Conservation (phyloP, 345 rosid species). For the Balakata baccata region DNA sequence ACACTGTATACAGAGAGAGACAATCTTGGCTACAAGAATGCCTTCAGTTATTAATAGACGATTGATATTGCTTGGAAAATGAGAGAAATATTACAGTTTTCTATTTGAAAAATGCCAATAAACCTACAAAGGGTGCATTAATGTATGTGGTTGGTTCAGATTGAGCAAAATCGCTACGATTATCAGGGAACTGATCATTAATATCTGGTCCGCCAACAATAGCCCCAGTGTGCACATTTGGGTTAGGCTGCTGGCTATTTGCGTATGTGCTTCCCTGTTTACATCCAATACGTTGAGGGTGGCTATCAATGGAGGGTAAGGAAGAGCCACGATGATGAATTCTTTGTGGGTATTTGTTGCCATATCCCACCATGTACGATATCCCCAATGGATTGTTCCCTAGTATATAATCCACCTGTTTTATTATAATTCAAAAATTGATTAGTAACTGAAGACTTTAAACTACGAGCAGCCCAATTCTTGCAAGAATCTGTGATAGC, state of each 20-base stretch:
- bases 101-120: slow-evolving; percentile 15
- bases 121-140: slow-evolving; percentile 17
- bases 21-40: too few species aligned
- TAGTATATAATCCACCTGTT: slow-evolving; percentile 30
- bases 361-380: slow-evolving; percentile 37
- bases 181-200: slow-evolving; percentile 9
- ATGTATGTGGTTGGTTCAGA: slow-evolving; percentile 19
- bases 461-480: too few species aligned
- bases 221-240: slow-evolving; percentile 13
- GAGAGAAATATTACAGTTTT: too few species aligned
- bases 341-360: slow-evolving; percentile 18
- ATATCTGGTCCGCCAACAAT: slow-evolving; percentile 24
- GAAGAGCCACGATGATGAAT: slow-evolving; percentile 28
- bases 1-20: too few species aligned
- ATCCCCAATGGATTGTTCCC: slow-evolving; percentile 25
- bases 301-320: slow-evolving; percentile 10
- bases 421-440: too few species aligned
- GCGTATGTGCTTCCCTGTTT: not conserved
- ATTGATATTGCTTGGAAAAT: too few species aligned
- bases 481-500: too few species aligned
- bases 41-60: too few species aligned
- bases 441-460: too few species aligned
- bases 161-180: slow-evolving; percentile 1
- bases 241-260: not conserved
- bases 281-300: slow-evolving; percentile 4